These are phyloP conservation scores for Wickerhamiella spandovensis DNA, from an alignment of 805 yeast genomes.

Conservation along the genomic window DNA sequence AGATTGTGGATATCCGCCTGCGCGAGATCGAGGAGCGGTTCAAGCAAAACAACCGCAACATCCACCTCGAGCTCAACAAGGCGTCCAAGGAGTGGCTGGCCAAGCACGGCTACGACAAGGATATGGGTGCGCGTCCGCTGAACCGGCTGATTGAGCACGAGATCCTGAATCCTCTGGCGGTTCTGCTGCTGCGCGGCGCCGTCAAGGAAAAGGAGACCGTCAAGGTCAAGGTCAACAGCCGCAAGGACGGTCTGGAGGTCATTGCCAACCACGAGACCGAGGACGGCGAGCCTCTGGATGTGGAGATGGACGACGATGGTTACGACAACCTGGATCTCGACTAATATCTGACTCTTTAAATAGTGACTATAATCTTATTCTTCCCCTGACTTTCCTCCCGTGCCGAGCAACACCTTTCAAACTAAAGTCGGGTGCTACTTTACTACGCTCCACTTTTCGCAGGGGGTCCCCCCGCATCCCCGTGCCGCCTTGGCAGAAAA, in stretches of 20 bases:
- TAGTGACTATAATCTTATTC: too few species aligned
- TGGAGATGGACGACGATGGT: constrained; percentile 20
- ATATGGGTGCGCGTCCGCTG: constrained; percentile 94
- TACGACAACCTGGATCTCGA: constrained; percentile 22
- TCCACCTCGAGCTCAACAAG: constrained; percentile 58
- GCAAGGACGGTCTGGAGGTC: constrained; percentile 57
- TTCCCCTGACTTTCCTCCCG: too few species aligned
- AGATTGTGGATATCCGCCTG: constrained; percentile 78
- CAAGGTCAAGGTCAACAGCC: constrained; percentile 36
- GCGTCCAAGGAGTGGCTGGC: constrained; percentile 74
- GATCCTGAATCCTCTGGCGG: constrained; percentile 75
- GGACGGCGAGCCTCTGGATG: constrained; percentile 27
- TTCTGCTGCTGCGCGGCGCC: constrained; percentile 77
- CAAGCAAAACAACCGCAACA: constrained; percentile 66
- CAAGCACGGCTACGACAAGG: constrained; percentile 77
- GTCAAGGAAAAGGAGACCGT: constrained; percentile 79
- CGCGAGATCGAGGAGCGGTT: constrained; percentile 77
- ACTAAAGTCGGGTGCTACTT: too few species aligned
- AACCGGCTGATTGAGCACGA: constrained; percentile 76
- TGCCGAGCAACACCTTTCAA: too few species aligned
- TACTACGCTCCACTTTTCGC: too few species aligned
- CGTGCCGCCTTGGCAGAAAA: too few species aligned
- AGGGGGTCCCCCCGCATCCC: too few species aligned
- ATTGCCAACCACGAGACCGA: constrained; percentile 75
- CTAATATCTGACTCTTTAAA: constrained; percentile 4